Conservation (phyloP, 163 green algal species). For the Scenedesmus sp. region DNA sequence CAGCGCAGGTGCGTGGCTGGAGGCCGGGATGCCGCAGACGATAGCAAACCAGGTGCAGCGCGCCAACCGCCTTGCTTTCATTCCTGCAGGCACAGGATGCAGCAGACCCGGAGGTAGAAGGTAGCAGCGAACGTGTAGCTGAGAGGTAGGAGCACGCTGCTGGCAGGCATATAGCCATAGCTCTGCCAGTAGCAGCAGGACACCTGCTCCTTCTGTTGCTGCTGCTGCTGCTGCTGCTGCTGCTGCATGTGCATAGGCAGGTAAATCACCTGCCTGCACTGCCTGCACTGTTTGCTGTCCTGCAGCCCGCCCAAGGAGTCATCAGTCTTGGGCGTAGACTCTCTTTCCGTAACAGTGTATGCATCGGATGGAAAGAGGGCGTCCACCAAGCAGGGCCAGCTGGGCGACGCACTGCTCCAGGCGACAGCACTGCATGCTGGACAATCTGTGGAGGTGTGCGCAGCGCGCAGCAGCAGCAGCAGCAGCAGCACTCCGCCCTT, state of each 20-base stretch:
- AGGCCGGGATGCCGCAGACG: neutral
- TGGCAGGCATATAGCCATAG: neutral
- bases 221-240: neutral
- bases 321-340: neutral
- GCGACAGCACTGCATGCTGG: neutral
- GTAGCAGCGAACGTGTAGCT: neutral
- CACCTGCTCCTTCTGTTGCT: neutral
- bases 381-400: conserved; percentile 30
- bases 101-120: neutral
- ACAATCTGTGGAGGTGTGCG: conserved; percentile 46
- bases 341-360: conserved; percentile 15
- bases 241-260: neutral
- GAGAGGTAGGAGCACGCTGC: neutral
- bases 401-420: conserved; percentile 33
- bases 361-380: conserved; percentile 43
- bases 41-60: neutral
- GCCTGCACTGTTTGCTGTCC: neutral
- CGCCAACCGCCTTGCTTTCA: conserved; percentile 6
- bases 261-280: neutral
- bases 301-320: conserved; percentile 31
- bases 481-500: neutral
- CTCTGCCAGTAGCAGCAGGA: neutral
- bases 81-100: conserved; percentile 13
- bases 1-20: conserved; percentile 8
- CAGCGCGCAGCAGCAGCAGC: neutral